A percentile compares a stretch with the other conserved stretches of the same genome.
Conservation (phyloP, 2,329 filamentous ascomycete species). For the Diaporthe helianthi region DNA sequence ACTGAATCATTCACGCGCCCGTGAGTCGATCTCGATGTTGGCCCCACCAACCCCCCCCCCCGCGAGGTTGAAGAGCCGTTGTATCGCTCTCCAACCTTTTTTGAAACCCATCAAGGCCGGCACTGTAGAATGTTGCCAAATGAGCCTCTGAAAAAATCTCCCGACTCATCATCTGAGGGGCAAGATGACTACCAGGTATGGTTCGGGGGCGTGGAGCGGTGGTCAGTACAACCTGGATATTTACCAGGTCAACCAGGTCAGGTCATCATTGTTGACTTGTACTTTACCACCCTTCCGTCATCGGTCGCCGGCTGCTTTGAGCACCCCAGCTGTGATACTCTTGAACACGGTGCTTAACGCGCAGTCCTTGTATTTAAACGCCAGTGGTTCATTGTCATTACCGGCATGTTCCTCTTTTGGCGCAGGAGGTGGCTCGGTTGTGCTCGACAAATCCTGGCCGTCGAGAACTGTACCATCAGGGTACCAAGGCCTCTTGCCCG, state of each 20-base stretch:
- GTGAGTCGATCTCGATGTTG: too few species aligned
- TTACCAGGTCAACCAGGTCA: too few species aligned
- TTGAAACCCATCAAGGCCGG: not conserved
- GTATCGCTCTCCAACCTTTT: too few species aligned
- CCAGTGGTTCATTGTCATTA: constrained; percentile 55
- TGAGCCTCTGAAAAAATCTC: not conserved
- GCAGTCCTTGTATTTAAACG: constrained; percentile 76
- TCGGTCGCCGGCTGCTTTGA: constrained; percentile 44
- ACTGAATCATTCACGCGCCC: too few species aligned
- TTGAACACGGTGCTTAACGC: constrained; percentile 74
- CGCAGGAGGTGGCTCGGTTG: constrained; percentile 40
- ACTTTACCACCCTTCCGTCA: constrained; percentile 33
- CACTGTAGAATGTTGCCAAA: not conserved
- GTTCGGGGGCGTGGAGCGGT: too few species aligned
- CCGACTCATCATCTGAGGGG: too few species aligned
- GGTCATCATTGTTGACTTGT: not conserved
- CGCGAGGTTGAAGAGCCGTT: too few species aligned
- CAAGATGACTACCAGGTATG: too few species aligned
- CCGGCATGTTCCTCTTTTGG: constrained; percentile 39
- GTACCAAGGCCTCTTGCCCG: constrained; percentile 69
- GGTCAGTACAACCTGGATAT: not conserved
- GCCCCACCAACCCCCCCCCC: too few species aligned
- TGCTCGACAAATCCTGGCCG: constrained; percentile 59
- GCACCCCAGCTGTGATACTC: constrained; percentile 64
- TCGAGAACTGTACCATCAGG: constrained; percentile 70